Evolutionary conservation across 306 rosid genomes (phyloP), one percentile per base, ranked within the genome.

Genomic region (Rosa multiflora): DNA sequence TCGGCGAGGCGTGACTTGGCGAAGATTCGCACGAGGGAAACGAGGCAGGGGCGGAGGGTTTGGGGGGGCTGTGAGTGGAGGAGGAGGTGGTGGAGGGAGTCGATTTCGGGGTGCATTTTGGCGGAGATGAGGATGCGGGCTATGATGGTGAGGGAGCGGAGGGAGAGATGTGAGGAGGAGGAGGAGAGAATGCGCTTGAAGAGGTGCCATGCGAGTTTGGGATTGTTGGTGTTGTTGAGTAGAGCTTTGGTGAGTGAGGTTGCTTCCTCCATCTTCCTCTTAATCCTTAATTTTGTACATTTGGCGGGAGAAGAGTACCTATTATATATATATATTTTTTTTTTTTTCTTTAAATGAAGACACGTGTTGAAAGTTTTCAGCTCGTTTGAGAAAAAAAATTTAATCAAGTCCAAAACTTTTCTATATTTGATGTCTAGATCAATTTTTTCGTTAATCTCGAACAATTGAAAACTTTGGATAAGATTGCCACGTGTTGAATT

Each of bases 171-270:
- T 10, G 79, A 42, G 32, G 82, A 63, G 32, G 84, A 76, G 0
- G 91, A 84, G 74, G 94, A 86, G 39, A 90, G 76, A 9, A 90
- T 72, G 75, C 91, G 92, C 78, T 91, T 89, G 85, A 89, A 88
- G 79, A 94, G 87, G 52, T 84, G 85, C 92, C 97, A 95, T 85
- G 99, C 99, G 8, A 95, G 73, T 71, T 69, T 86, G 2, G 98
- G 98, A 67, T 89, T 89, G 84, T 75, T 58, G 63, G 70, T 67
- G 89, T 90, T 94, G 52, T 84, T 80, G 76, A 81, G 43, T 51
- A 94, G 75, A 40, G 89, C 85, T 81, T 85, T 83, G 53, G 77
- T 17, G 21, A 94, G 80, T 59, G 64, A 82, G 6, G 74, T 3
- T 21, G 88, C 80, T 71, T 85, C 76, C 3, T 85, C 91, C 96